Conservation (phyloP, 208 protist species). For the Acanthamoeba castellanii region DNA sequence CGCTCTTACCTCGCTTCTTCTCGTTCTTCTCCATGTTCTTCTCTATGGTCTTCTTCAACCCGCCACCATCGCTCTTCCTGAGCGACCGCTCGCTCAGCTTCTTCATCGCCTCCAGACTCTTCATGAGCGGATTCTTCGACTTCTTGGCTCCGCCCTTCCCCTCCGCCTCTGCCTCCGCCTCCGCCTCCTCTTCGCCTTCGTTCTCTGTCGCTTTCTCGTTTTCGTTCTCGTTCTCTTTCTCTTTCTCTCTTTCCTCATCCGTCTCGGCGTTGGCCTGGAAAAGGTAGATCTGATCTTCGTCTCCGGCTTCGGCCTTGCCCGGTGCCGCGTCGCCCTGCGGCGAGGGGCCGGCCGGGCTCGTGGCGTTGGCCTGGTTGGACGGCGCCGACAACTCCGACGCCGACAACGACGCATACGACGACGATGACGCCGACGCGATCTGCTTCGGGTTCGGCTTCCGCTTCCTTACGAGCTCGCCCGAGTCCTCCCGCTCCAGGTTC, state of each 20-base stretch:
- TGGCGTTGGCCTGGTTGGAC: no score
- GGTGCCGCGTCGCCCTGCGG: neutral
- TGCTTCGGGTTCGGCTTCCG: neutral
- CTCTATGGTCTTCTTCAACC: neutral
- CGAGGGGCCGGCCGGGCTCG: no score
- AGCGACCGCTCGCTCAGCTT: constrained; percentile 2
- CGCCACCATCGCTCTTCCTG: neutral
- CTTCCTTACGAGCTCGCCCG: neutral
- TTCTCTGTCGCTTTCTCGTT: no score
- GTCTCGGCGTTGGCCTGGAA: neutral
- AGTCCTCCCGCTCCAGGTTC: neutral
- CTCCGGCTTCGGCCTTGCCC: no score
- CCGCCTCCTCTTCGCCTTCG: neutral
- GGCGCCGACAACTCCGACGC: no score
- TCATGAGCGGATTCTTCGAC: neutral
- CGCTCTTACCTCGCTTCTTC: neutral
- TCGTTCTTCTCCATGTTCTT: neutral
- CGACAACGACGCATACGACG: neutral
- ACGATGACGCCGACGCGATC: neutral
- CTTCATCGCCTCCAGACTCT: neutral
- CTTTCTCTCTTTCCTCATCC: no score
- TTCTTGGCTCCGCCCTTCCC: no score
- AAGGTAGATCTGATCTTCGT: neutral
- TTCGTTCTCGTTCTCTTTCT: no score
- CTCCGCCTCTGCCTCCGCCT: neutral